Evolutionary conservation across 1,139 yeast genomes (phyloP).

Genomic region (Diutina neorugosa): DNA sequence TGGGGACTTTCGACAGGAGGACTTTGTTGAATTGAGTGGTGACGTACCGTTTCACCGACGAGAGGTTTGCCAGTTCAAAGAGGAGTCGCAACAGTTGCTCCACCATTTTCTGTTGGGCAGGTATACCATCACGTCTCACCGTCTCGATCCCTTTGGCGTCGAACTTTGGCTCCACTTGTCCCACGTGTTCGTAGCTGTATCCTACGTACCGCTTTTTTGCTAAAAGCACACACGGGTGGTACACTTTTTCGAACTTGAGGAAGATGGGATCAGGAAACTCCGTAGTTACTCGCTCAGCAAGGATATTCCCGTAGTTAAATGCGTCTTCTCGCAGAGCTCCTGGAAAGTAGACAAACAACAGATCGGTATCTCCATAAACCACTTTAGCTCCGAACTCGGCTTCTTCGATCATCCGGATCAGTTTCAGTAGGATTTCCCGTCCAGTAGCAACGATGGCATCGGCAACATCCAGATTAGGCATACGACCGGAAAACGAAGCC

Average conservation of each 20-base stretch:
- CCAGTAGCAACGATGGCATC: conserved; percentile 92
- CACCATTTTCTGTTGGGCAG: conserved; percentile 78
- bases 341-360: conserved; percentile 80
- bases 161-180: conserved; percentile 49
- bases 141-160: conserved; percentile 98
- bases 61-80: conserved; percentile 63
- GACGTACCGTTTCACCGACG: conserved; percentile 55
- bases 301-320: conserved; percentile 56
- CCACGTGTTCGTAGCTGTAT: conserved; percentile 46
- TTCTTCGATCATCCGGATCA: conserved; percentile 57
- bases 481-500: conserved; percentile 89
- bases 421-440: conserved; percentile 63
- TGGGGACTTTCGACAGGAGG: conserved; percentile 43
- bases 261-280: conserved; percentile 71
- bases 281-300: conserved; percentile 53
- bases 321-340: conserved; percentile 73
- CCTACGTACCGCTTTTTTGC: conserved; percentile 92
- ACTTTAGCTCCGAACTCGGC: conserved; percentile 79
- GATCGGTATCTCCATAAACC: conserved; percentile 94
- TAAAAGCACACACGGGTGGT: conserved; percentile 70
- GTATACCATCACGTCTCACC: conserved; percentile 85
- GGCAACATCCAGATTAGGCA: conserved; percentile 94
- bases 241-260: conserved; percentile 84
- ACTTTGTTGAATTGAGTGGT: conserved; percentile 56
- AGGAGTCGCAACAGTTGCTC: conserved; percentile 56